These are phyloP conservation scores for Trichosporon faecale DNA, from an alignment of 1,284 basidiomycete species.

Conservation along the genomic window DNA sequence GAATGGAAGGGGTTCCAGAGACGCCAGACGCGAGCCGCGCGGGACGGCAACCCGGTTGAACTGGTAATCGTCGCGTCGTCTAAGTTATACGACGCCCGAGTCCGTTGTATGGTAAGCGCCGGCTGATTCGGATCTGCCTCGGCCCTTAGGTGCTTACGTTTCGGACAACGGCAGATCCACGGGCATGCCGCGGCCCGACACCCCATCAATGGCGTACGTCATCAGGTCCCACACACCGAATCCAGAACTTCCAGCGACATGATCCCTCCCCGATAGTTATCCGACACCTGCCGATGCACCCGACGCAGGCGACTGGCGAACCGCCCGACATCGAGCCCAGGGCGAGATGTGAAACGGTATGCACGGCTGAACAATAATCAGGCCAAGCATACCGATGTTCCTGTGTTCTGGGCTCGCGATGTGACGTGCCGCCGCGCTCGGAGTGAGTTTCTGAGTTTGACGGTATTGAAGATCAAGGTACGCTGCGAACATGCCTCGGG, in stretches of 20 bases:
- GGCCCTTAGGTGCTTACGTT: background rate
- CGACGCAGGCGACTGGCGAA: background rate
- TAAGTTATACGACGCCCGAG: background rate
- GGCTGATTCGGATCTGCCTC: background rate
- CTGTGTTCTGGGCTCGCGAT: too few relatives aligned
- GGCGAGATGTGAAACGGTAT: background rate
- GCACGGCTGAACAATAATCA: too few relatives aligned
- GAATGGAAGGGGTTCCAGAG: background rate
- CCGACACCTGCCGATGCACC: too few relatives aligned
- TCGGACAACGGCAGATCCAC: background rate
- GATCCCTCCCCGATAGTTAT: background rate
- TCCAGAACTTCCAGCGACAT: background rate
- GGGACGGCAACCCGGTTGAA: background rate
- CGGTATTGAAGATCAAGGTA: background rate
- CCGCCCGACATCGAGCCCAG: background rate
- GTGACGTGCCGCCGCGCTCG: too few relatives aligned
- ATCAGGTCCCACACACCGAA: background rate
- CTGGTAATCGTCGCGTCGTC: background rate
- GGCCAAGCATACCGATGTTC: background rate
- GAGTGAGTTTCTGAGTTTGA: too few relatives aligned
- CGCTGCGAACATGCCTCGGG: background rate
- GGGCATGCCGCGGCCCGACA: background rate
- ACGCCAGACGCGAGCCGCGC: background rate
- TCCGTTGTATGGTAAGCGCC: background rate
- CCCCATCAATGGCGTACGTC: background rate